Base-by-base conservation (phyloP, 2,329 filamentous ascomycete species). In the Talaromyces marneffei region DNA sequence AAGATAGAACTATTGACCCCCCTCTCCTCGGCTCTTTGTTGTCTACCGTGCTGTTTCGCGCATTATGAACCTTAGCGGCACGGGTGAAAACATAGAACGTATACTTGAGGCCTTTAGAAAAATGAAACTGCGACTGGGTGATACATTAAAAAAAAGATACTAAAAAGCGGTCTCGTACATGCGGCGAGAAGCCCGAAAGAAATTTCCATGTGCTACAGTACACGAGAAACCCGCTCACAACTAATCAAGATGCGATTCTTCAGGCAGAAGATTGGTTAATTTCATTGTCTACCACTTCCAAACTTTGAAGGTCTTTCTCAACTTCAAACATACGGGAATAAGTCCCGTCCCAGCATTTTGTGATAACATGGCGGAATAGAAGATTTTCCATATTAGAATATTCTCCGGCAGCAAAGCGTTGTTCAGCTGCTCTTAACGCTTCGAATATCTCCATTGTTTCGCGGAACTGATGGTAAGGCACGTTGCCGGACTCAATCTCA, bases 401-500 rank as follows among this genome's bases (percentile, higher is more conserved):
- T 44, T 44, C 40, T 44, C 40, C 18, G 7, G 18, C 18, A 44
- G 40, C 40, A 44, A 44, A 44, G 40, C 40, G 40, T 44, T 44
- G 40, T 44, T 44, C 40, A 44, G 40, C 40, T 44, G 40, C 40
- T 44, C 40, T 44, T 44, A 44, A 44, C n/a, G 40, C 40, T 44
- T 44, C 18, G 40, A 44, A 44, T 44, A 44, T 44, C 40, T 44
- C 18, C 40, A 44, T 44, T 44, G 40, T 44, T 44, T 44, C 18
- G 18, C 18, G 18, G 40, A 44, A 44, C 40, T 44, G 12, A 20
- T 44, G 18, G 31, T 59, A 65, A 31, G 60, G 60, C 23, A 64
- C 57, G 23, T 23, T 20, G 14, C 59, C 52, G 10, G 64, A 59
- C 40, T 65, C 64, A 39, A 66, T 60, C 44, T 66, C 64, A 40